Conservation (phyloP, 352 stramenopile species). For the Salisapilia sapeloensis region DNA sequence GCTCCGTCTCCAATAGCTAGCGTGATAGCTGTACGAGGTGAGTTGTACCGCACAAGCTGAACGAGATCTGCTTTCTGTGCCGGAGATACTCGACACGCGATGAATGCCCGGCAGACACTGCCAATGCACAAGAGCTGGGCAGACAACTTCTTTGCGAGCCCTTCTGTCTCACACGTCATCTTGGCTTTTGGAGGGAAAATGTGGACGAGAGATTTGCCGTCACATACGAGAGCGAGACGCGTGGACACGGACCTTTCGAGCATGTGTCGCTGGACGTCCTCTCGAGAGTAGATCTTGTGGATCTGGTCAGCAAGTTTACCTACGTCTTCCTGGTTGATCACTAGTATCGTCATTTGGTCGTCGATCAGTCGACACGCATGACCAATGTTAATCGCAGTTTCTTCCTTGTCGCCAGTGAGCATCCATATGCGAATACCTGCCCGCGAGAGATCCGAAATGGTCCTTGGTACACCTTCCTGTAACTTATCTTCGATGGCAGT, state of each 20-base stretch:
- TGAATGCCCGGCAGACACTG: slow-evolving; percentile 42
- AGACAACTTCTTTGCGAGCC: slow-evolving; percentile 21
- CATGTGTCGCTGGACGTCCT: slow-evolving; percentile 28
- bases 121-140: slow-evolving; percentile 38
- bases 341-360: slow-evolving; percentile 29
- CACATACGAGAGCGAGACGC: slow-evolving; percentile 38
- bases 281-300: slow-evolving; percentile 19
- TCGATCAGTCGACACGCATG: slow-evolving; percentile 57
- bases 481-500: slow-evolving; percentile 91
- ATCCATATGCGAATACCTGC: slow-evolving; percentile 93
- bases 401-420: slow-evolving; percentile 88
- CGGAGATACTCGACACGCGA: slow-evolving; percentile 69
- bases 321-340: slow-evolving; percentile 33
- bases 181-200: slow-evolving; percentile 35
- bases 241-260: slow-evolving; percentile 18
- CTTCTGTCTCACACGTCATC: slow-evolving; percentile 9
- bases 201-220: slow-evolving; percentile 56
- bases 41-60: slow-evolving; percentile 39
- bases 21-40: slow-evolving; percentile 47
- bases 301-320: slow-evolving; percentile 24
- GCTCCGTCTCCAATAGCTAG: slow-evolving; percentile 88
- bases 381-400: slow-evolving; percentile 91
- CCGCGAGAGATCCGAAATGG: slow-evolving; percentile 71
- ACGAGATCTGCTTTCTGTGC: slow-evolving; percentile 74
- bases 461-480: slow-evolving; percentile 73